Evolutionary conservation across 768 basidiomycete species (phyloP), one percentile per base, ranked within the genome.

Genomic region (Lactifluus volemus): DNA sequence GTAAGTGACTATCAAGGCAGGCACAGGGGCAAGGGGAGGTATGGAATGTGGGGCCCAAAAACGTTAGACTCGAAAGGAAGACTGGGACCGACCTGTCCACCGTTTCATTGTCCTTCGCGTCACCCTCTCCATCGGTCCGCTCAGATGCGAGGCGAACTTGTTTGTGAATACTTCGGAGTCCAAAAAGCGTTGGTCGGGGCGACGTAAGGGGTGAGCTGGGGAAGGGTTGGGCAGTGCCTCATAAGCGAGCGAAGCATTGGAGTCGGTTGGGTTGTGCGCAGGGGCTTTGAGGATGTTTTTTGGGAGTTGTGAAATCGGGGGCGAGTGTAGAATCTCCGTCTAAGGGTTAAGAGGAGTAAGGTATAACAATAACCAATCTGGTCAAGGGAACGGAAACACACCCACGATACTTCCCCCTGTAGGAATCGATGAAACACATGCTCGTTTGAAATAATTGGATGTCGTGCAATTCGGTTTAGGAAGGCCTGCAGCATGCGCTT

Each of bases 261-360:
- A 80, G 70, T 95, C 90, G 4, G 92, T 92, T 5, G 97, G 95
- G 70, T 93, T 90, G 72, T 97, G 91, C 2, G 95, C 90, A 4
- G 97, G 94, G 0, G 96, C 94, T 70, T 93, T 93, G 51, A 99
- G 80, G 12, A 92, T 86, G 72, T 98, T 98, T 81, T 97, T 98
- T 4, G 97, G 97, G 2, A 98, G 76, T 48, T 86, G 77, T 2
- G 94, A 92, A 59, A 98, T 71, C 1, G 97, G 97, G 7, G 94
- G 91, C 0, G 94, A 94, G 72, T 92, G 89, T 25, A 97, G 73
- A 3, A 98, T 92, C 73, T 99, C 97, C 36, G 84, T 83, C 94
- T 96, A 68, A 19, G 45, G 61, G 25, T 25, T 25, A 41, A 64
- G 42, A 45, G 47, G 29, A 9, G 41, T 56, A 51, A 53, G 54